These are phyloP conservation scores for Chrysochromulina parva DNA, from an alignment of 78 protist species.

Conservation along the genomic window DNA sequence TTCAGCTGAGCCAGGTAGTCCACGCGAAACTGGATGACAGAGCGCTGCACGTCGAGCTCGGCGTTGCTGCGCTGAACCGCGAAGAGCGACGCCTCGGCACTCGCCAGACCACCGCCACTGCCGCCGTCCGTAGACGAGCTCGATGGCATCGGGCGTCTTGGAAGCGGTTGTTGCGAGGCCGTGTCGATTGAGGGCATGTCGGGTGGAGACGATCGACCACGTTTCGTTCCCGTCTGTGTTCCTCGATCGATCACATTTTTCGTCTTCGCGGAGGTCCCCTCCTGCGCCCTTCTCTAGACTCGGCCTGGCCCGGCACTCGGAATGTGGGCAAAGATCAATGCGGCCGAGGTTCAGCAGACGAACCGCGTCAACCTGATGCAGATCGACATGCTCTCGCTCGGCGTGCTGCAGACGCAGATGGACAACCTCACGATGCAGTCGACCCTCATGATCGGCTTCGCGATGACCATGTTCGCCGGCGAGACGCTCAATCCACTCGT, in stretches of 20 bases:
- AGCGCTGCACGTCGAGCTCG: background rate
- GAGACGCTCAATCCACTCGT: background rate
- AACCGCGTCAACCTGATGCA: constrained; percentile 5
- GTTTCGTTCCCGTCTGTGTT: too few species aligned
- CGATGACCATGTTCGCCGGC: background rate
- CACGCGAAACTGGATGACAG: background rate
- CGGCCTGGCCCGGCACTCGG: background rate
- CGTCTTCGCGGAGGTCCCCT: too few species aligned
- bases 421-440: constrained; percentile 9
- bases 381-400: background rate
- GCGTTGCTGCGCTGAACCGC: background rate
- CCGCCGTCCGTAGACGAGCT: background rate
- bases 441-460: background rate
- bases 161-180: too few species aligned
- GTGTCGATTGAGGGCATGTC: too few species aligned
- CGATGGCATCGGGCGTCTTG: background rate
- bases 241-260: too few species aligned
- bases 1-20: background rate
- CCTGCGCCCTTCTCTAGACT: too few species aligned
- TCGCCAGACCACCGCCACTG: background rate
- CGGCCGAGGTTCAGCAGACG: background rate
- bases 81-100: background rate
- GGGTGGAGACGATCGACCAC: too few species aligned
- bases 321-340: background rate
- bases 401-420: constrained; percentile 19